These are phyloP conservation scores for Jaltomata sinuosa DNA, from an alignment of 257 asterid genomes.

Conservation along the genomic window DNA sequence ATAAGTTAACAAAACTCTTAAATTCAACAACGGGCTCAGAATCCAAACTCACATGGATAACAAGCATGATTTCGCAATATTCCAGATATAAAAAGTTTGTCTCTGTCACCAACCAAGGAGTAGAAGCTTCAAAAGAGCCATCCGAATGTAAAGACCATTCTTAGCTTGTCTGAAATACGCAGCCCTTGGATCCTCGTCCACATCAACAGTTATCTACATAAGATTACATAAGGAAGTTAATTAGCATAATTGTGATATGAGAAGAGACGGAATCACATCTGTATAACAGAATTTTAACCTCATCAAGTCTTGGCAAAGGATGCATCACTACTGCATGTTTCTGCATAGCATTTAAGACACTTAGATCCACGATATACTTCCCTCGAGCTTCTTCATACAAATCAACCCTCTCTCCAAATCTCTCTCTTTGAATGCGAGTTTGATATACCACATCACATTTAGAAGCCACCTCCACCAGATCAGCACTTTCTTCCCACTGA, in stretches of 20 bases:
- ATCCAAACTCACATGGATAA: not conserved
- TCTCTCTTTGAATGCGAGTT: constrained; percentile 76
- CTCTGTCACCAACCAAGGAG: constrained; percentile 69
- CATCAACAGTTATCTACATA: constrained; percentile 63
- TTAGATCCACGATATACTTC: constrained; percentile 58
- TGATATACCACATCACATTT: constrained; percentile 81
- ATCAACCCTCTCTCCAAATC: constrained; percentile 75
- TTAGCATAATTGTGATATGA: not conserved
- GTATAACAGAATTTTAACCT: constrained; percentile 28
- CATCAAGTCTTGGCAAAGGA: constrained; percentile 94
- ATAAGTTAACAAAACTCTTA: not conserved
- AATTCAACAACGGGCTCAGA: not conserved
- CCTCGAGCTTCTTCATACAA: constrained; percentile 85
- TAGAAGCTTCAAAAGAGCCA: constrained; percentile 83
- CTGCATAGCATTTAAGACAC: constrained; percentile 60
- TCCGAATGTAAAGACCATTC: constrained; percentile 73
- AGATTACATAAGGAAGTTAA: not conserved
- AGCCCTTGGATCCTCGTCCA: constrained; percentile 74
- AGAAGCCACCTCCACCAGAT: constrained; percentile 79
- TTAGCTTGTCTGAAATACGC: constrained; percentile 85
- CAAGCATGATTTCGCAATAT: not conserved
- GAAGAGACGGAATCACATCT: not conserved
- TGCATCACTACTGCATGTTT: constrained; percentile 92
- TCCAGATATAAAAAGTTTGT: not conserved
- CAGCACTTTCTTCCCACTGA: constrained; percentile 86